Percentiles rank a stretch among this genome's conserved stretches.
phyloP scores from a whole-genome alignment of 2,329 filamentous ascomycete genomes.

The Zymoseptoria brevis region DNA sequence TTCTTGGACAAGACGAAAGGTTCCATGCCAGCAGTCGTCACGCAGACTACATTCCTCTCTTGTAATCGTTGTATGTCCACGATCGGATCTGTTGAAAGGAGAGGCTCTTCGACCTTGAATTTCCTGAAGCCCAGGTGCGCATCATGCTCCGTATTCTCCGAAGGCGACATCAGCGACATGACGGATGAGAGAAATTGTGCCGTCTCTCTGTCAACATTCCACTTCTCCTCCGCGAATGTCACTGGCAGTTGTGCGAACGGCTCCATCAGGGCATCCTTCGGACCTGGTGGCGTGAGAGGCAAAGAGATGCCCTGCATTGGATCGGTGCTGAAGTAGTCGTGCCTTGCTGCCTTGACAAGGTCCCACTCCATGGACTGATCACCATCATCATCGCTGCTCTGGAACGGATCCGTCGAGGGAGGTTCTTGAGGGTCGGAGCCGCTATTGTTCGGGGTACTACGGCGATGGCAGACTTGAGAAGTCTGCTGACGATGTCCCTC shows the following conservation, averaged over 20 bases:
- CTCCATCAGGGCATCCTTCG: slow-evolving; percentile 4
- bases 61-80: slow-evolving; percentile 37
- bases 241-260: neutral
- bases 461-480: neutral
- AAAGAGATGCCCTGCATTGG: neutral
- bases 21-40: slow-evolving; percentile 9
- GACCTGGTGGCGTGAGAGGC: neutral
- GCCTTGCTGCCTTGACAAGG: slow-evolving; percentile 1
- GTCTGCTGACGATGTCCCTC: neutral
- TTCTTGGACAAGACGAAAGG: slow-evolving; percentile 33
- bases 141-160: slow-evolving; percentile 3
- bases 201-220: slow-evolving; percentile 24
- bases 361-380: slow-evolving; percentile 1
- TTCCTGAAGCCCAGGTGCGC: slow-evolving; percentile 2
- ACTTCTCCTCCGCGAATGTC: slow-evolving; percentile 13
- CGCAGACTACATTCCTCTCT: slow-evolving; percentile 14
- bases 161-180: neutral
- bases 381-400: neutral
- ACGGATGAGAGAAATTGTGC: slow-evolving; percentile 18
- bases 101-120: slow-evolving; percentile 39
- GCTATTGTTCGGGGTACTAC: neutral
- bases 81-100: slow-evolving; percentile 40
- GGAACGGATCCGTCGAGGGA: neutral
- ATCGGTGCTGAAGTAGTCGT: slow-evolving; percentile 4
- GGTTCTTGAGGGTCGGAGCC: neutral